Evolutionary conservation across 768 basidiomycete species (phyloP), one percentile per base, ranked within the genome.

Genomic region (Panus rudis): DNA sequence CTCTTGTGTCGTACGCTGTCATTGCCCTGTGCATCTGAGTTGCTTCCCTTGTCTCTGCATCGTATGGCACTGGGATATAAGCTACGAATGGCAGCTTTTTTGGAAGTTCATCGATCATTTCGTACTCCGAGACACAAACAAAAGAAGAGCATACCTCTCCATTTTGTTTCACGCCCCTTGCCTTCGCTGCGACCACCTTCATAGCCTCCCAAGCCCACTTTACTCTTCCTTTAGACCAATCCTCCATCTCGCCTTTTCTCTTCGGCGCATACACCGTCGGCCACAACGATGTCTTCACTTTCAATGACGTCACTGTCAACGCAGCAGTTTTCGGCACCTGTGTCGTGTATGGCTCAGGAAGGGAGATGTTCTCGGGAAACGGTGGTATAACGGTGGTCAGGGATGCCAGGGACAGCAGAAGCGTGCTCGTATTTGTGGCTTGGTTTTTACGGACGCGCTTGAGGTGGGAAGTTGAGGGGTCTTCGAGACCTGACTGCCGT

Each of bases 121-220:
- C 34, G 16, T 2, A 5, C 20, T n/a, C 19, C 14, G 11, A 21
- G 24, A 1, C 2, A 24, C 6, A 13, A 4, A 17, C 32, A 23
- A 37, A 11, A 44, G 33, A 4, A 38, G 38, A 30, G 58, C 71
- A 21, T 44, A 85, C 87, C 66, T 96, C 91, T 32, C 76, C 80
- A 17, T 59, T 51, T 5, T 53, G 54, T 13, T 56, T 64, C 3
- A 78, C 77, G 28, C 63, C 56, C 8, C 61, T 54, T 11, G 84
- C 84, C 19, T 72, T 70, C 22, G 62, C 54, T 20, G 80, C 59
- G 6, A 82, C 70, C 4, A 56, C 59, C 32, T 65, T 57, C 61
- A 92, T 75, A 26, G 86, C 85, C 11, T 79, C 67, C 52, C 72
- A 71, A 2, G 91, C 84, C 93, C 94, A 96, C 12, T 66, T 70